phyloP scores from a whole-genome alignment of 2,329 filamentous ascomycete species.

The Pseudocercospora crystallina region DNA sequence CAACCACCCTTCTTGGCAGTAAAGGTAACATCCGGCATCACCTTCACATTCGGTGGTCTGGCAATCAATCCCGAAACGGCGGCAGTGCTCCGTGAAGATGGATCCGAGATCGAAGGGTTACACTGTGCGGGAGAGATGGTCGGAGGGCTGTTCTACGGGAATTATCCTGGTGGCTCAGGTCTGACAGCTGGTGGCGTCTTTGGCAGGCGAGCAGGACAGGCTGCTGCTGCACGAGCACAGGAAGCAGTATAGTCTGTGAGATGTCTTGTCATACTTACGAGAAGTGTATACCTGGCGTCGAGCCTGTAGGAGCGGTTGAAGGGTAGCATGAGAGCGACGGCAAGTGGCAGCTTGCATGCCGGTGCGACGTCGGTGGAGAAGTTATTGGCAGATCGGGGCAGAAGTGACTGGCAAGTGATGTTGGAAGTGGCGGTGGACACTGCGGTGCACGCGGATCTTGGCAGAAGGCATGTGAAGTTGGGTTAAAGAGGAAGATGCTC shows the following conservation, averaged over 20 bases:
- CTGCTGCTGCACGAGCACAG: conserved; percentile 27
- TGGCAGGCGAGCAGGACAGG: conserved; percentile 45
- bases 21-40: conserved; percentile 64
- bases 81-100: conserved; percentile 50
- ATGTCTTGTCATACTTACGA: too few relatives aligned
- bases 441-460: too few relatives aligned
- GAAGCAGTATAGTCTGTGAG: background rate
- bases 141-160: conserved; percentile 62
- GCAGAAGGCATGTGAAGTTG: too few relatives aligned
- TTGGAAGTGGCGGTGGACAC: too few relatives aligned
- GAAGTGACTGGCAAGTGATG: too few relatives aligned
- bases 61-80: conserved; percentile 56
- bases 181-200: conserved; percentile 61
- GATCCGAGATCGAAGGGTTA: conserved; percentile 53
- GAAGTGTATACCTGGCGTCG: too few relatives aligned
- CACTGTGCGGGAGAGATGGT: conserved; percentile 67
- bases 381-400: too few relatives aligned
- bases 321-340: too few relatives aligned
- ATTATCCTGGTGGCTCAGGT: conserved; percentile 64
- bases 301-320: too few relatives aligned
- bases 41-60: conserved; percentile 68
- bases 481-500: conserved; percentile 1
- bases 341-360: too few relatives aligned
- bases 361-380: too few relatives aligned
- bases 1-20: conserved; percentile 62